Conservation (phyloP, 257 asterid genomes). For the Cruciata laevipes region DNA sequence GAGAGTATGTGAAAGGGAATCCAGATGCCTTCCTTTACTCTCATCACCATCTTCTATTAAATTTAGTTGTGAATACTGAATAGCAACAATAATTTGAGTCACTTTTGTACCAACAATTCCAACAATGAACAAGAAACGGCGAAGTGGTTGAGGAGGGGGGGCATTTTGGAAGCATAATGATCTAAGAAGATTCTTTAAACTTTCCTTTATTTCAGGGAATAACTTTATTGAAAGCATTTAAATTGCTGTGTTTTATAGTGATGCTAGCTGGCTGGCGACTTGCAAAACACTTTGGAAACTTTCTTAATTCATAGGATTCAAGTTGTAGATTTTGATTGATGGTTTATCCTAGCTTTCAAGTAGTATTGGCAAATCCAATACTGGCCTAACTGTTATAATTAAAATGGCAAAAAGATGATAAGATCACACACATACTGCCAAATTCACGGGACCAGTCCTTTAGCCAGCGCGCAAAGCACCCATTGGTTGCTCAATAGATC, state of each 20-base stretch:
- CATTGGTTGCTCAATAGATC: too few relatives aligned
- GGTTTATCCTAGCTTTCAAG: not conserved
- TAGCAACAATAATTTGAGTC: not conserved
- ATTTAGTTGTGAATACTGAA: too few relatives aligned
- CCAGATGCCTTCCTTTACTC: too few relatives aligned
- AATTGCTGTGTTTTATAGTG: slow-evolving; percentile 1
- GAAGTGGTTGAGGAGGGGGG: not conserved
- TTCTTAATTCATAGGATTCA: not conserved
- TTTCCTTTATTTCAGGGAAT: slow-evolving; percentile 2
- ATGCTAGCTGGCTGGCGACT: slow-evolving; percentile 13
- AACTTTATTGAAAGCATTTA: slow-evolving; percentile 12
- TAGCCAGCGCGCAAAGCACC: too few relatives aligned
- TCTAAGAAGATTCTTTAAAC: not conserved
- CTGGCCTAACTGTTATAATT: not conserved
- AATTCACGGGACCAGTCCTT: too few relatives aligned
- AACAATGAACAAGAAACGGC: not conserved
- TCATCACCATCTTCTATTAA: too few relatives aligned
- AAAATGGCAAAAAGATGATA: too few relatives aligned
- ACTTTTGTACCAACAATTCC: not conserved
- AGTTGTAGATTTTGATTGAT: not conserved
- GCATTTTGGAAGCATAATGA: not conserved
- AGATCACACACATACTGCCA: too few relatives aligned
- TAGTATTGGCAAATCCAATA: too few relatives aligned
- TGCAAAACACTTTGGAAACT: not conserved
- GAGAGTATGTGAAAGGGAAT: too few relatives aligned